These are phyloP conservation scores for Mercurialis annua DNA, from an alignment of 345 rosid genomes.

Conservation along the genomic window DNA sequence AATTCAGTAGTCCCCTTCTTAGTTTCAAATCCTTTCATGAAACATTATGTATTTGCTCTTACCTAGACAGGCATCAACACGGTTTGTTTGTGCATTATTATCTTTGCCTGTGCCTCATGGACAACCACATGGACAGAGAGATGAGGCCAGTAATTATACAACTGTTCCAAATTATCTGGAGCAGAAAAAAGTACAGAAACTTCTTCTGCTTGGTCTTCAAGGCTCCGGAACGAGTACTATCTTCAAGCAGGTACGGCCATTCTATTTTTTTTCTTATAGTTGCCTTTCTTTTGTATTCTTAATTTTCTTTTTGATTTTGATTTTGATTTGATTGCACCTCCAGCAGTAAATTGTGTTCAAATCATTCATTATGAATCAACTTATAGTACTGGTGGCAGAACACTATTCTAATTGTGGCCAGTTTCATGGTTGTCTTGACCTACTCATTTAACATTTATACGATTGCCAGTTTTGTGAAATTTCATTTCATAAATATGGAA, in stretches of 20 bases:
- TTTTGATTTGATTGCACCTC: background rate
- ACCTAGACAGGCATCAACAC: slow-evolving; percentile 81
- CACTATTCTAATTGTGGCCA: background rate
- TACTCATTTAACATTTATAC: background rate
- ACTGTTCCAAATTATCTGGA: slow-evolving; percentile 80
- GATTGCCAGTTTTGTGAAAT: background rate
- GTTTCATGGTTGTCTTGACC: background rate
- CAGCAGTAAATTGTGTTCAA: background rate
- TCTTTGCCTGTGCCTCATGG: slow-evolving; percentile 86
- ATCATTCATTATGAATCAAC: background rate
- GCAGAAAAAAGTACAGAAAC: slow-evolving; percentile 73
- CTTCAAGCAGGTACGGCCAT: slow-evolving; percentile 84
- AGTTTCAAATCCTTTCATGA: slow-evolving; percentile 14
- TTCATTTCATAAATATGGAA: background rate
- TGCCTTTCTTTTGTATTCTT: background rate
- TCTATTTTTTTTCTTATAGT: background rate
- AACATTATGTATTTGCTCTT: slow-evolving; percentile 25
- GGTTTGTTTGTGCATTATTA: slow-evolving; percentile 74
- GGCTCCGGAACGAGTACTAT: slow-evolving; percentile 98
- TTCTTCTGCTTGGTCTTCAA: slow-evolving; percentile 74
- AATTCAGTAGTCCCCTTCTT: background rate
- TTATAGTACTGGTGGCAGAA: background rate
- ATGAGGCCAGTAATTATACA: slow-evolving; percentile 68
- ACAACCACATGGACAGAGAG: slow-evolving; percentile 63
- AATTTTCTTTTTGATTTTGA: background rate